These are phyloP conservation scores for Tephrocybe sp. DNA, from an alignment of 768 basidiomycete genomes.

Conservation along the genomic window DNA sequence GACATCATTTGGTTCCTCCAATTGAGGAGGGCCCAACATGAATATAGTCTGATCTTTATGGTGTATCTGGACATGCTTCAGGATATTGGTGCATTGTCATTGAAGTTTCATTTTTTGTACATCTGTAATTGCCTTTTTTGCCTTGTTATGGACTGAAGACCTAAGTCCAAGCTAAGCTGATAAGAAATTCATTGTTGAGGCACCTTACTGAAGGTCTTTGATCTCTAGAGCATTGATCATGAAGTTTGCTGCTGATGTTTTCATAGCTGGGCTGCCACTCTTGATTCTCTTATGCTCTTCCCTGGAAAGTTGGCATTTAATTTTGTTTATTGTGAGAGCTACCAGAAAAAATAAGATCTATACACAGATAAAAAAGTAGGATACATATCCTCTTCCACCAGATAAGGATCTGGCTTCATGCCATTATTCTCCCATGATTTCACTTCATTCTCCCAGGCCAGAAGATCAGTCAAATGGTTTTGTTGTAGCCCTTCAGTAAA, in stretches of 20 bases:
- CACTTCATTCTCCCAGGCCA: constrained; percentile 6
- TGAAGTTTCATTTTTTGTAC: no score
- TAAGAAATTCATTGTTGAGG: no score
- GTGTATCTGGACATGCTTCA: neutral
- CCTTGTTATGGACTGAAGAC: no score
- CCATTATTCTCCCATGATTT: constrained; percentile 6
- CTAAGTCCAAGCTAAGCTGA: no score
- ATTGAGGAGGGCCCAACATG: neutral
- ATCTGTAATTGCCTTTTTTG: no score
- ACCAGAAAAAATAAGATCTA: neutral
- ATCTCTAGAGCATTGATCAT: neutral
- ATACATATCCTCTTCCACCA: constrained; percentile 6
- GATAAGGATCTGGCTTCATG: constrained; percentile 9
- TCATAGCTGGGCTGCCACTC: neutral
- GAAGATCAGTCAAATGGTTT: neutral
- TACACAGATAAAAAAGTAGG: neutral
- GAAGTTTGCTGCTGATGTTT: constrained; percentile 11
- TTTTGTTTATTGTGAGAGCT: constrained; percentile 13
- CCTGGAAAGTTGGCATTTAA: constrained; percentile 11
- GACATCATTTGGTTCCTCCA: neutral
- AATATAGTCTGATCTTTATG: neutral
- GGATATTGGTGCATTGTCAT: no score
- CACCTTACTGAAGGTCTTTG: neutral
- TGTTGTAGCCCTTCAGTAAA: constrained; percentile 9
- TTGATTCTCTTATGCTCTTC: constrained; percentile 13